Base-by-base conservation (phyloP, 306 rosid species). In the Quillaja saponaria region DNA sequence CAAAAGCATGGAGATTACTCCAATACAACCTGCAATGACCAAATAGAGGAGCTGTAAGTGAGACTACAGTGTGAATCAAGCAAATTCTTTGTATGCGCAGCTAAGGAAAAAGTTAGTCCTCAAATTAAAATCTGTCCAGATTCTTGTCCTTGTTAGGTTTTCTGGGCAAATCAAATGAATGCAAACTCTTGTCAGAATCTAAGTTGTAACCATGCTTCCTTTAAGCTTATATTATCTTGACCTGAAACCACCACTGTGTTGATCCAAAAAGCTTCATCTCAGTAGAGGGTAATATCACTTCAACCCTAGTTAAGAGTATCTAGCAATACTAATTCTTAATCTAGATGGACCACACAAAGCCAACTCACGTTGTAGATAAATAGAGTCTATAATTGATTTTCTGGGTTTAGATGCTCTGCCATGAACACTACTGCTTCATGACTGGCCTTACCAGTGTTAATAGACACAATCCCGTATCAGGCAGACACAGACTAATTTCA, bases 1-100 rank as follows among this genome's bases (percentile, higher is more conserved):
- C 65, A 84, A 63, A 52, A 92, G 85, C 96, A 84, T 79, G 51
- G 95, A 66, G 37, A 81, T 65, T 54, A 75, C 81, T 46, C 87
- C 95, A 21, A 92, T 4, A 19, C 71, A 63, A 50, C 98, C 96
- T 92, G 86, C 13, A 67, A 61, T 7, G 63, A 47, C 51, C 49
- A 66, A 66, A 6, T 20, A 56, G 47, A 73, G 45, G 34, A 56
- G 19, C 42, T 0, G 44, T 50, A 56, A 45, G 52, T 71, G 46
- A 71, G 74, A 51, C 7, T 57, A 57, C 9, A 47, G 57, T 21
- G 49, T 62, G 33, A 56, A 19, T 40, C 49, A 48, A 68, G 49
- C 61, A 55, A 60, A 14, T 72, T 63, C 48, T 8, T n/a, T n/a
- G n/a, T n/a, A n/a, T n/a, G n/a, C n/a, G n/a, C n/a, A n/a, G n/a